Base-by-base conservation (phyloP, 2,329 filamentous ascomycete species). In the Alternaria consortialis region DNA sequence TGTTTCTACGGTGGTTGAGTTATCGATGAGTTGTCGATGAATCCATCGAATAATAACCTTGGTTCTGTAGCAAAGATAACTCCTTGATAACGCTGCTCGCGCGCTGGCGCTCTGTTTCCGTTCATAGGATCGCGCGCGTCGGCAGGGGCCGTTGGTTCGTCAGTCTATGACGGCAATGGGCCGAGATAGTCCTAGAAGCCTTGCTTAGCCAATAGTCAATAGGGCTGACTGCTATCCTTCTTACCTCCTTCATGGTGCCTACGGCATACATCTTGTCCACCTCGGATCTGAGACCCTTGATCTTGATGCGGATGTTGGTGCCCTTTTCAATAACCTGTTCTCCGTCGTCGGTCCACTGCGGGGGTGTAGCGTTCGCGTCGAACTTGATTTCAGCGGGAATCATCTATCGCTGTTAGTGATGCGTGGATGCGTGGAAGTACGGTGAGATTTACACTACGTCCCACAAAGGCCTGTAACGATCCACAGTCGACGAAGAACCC, bases 251-350 rank as follows among this genome's bases (percentile, higher is more conserved):
- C 83, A 99, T 97, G 70, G 93, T 98, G 62, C 94, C 95, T 79
- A 99, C 97, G 37, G 94, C 95, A 86, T 91, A 97, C 87, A 99
- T 97, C 77, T 92, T 91, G 64, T 92, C 93, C 53, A 98, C 92
- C 78, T 98, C 95, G 66, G 92, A 94, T 80, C 96, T 88, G 52
- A 94, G 91, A 80, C 95, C 95, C 71, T 97, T 92, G 66, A 99
- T 90, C 82, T 97, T 97, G 67, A 98, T 88, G 47, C 95, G 91
- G 65, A 99, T 88, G 72, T 97, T 94, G 15, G 94, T 96, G 48
- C 93, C 93, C 61, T 93, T 93, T 81, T 98, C 94, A 74, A 99
- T 97, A 36, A 93, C 90, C 68, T 94, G 92, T 68, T 97, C 95
- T 64, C 92, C 93, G 73, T 97, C 94, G 79, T 99, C 94, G 39